phyloP scores from a whole-genome alignment of 441 rosid species.

The Gossypium armourianum region DNA sequence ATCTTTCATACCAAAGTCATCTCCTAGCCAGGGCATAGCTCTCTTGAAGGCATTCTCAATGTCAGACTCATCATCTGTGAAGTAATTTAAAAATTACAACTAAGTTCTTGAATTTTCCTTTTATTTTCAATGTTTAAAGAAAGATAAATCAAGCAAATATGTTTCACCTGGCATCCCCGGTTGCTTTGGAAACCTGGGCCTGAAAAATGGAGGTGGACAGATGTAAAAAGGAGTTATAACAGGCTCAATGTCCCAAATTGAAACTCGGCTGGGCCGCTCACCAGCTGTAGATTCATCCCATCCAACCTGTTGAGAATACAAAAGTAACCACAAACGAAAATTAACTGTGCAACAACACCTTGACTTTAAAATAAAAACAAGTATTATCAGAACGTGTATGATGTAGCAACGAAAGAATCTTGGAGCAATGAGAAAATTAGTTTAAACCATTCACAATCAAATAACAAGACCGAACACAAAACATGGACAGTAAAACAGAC shows the following conservation, averaged over 20 bases:
- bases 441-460: background rate
- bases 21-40: constrained; percentile 93
- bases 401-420: background rate
- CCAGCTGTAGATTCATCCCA: constrained; percentile 96
- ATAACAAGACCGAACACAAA: background rate
- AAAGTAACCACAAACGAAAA: background rate
- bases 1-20: constrained; percentile 71
- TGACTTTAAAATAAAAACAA: background rate
- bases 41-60: constrained; percentile 74
- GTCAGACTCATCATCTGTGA: constrained; percentile 74
- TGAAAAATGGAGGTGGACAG: constrained; percentile 88
- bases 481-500: too few species aligned
- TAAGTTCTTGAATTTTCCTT: background rate
- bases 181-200: constrained; percentile 76
- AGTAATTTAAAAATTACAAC: constrained; percentile 9
- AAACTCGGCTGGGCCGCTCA: constrained; percentile 73
- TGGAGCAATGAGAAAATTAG: background rate
- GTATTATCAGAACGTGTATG: background rate
- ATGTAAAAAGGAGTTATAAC: constrained; percentile 84
- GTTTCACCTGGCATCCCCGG: constrained; percentile 68
- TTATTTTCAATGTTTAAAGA: background rate
- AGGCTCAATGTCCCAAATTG: constrained; percentile 83
- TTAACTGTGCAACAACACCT: background rate
- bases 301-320: constrained; percentile 47
- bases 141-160: background rate